Percentiles rank a stretch among this genome's conserved stretches.
phyloP scores from a whole-genome alignment of 805 yeast genomes.

The Cyberlindnera xylosilytica region DNA sequence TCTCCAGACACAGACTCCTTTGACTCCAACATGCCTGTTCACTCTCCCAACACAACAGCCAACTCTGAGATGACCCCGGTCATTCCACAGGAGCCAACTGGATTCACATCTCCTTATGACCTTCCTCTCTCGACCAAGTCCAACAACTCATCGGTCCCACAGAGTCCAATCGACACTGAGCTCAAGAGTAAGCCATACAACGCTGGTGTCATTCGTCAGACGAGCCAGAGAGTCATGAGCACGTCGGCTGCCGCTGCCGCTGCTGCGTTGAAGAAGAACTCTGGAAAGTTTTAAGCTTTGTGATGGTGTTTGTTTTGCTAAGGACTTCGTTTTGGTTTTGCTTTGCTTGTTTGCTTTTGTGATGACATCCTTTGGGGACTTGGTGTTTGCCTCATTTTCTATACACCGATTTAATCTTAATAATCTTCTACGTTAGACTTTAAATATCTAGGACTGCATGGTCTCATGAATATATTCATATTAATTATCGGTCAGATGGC shows the following conservation, averaged over 20 bases:
- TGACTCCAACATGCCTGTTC: conserved; percentile 25
- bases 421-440: no score
- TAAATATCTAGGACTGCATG: no score
- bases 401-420: no score
- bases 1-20: conserved; percentile 30
- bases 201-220: conserved; percentile 21
- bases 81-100: conserved; percentile 22
- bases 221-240: conserved; percentile 18
- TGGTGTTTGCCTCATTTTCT: no score
- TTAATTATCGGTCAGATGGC: no score
- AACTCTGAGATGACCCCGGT: conserved; percentile 33
- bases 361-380: no score
- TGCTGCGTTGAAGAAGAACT: conserved; percentile 14
- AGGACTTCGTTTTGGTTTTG: no score
- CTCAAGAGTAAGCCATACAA: conserved; percentile 25
- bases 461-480: no score
- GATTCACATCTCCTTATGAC: conserved; percentile 63
- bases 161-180: conserved; percentile 22
- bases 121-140: conserved; percentile 40
- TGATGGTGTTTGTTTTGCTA: no score
- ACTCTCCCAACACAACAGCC: conserved; percentile 36
- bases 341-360: no score
- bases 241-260: conserved; percentile 22
- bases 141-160: conserved; percentile 12
- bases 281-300: conserved; percentile 5